Evolutionary conservation across 768 basidiomycete species (phyloP).

Genomic region (Mycena albidolilacea): DNA sequence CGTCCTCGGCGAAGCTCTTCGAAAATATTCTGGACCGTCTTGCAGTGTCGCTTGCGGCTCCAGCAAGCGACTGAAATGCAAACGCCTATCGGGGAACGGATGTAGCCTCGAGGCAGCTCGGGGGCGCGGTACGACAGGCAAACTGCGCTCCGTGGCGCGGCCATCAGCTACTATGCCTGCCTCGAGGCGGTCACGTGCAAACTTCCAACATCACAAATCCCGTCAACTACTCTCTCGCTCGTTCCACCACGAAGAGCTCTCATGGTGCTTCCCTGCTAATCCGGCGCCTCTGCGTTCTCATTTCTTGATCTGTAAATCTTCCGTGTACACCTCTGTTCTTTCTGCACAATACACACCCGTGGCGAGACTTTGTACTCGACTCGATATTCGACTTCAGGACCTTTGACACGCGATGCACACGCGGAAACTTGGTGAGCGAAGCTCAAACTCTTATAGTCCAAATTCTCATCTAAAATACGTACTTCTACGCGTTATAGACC

Average conservation of each 20-base stretch:
- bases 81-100: neutral
- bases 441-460: constrained; percentile 32
- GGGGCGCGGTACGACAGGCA: neutral
- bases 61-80: neutral
- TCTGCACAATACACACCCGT: constrained; percentile 35
- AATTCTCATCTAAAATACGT: constrained; percentile 36
- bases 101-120: constrained; percentile 5
- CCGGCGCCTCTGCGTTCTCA: neutral
- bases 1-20: constrained; percentile 81
- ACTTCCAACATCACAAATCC: neutral
- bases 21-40: constrained; percentile 66
- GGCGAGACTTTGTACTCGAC: constrained; percentile 28
- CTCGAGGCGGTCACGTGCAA: neutral
- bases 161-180: neutral
- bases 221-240: neutral
- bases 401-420: constrained; percentile 38
- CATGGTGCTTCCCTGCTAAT: constrained; percentile 25
- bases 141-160: neutral
- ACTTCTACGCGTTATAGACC: constrained; percentile 40
- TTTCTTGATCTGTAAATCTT: constrained; percentile 36
- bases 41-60: constrained; percentile 42
- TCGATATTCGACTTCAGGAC: constrained; percentile 31
- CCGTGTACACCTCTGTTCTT: constrained; percentile 36
- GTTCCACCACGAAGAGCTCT: neutral
- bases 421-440: constrained; percentile 42